These are phyloP conservation scores for Medicago arabica DNA, from an alignment of 306 rosid species.

Conservation along the genomic window DNA sequence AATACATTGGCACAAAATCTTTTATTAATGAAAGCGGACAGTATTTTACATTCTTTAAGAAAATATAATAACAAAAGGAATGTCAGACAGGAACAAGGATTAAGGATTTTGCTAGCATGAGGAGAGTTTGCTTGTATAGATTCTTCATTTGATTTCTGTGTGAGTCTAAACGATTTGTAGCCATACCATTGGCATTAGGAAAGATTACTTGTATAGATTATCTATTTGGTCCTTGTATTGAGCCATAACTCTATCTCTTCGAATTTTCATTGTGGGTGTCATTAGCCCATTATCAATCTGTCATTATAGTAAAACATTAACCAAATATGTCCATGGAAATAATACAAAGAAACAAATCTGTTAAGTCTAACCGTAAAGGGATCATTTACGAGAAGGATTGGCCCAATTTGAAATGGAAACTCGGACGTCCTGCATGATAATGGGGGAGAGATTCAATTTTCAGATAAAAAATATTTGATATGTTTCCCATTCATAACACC, in stretches of 20 bases:
- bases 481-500: slow-evolving; percentile 22
- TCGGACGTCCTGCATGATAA: slow-evolving; percentile 70
- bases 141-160: slow-evolving; percentile 42
- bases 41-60: background rate
- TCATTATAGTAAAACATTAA: slow-evolving; percentile 43
- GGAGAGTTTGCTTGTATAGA: slow-evolving; percentile 54
- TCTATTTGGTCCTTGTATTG: slow-evolving; percentile 70
- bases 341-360: slow-evolving; percentile 1
- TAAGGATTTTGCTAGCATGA: slow-evolving; percentile 6
- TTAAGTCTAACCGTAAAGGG: slow-evolving; percentile 75
- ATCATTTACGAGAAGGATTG: slow-evolving; percentile 73
- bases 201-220: slow-evolving; percentile 62
- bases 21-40: background rate
- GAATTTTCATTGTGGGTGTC: slow-evolving; percentile 93
- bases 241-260: slow-evolving; percentile 72
- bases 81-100: background rate
- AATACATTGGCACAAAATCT: background rate
- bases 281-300: slow-evolving; percentile 84
- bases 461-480: background rate
- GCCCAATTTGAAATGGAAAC: slow-evolving; percentile 83
- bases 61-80: background rate
- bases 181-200: background rate
- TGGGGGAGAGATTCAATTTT: slow-evolving; percentile 26
- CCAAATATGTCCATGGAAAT: slow-evolving; percentile 22
- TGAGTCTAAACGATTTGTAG: background rate